Percentiles rank a stretch among this genome's conserved stretches.
Evolutionary conservation across 805 yeast species (phyloP).

Genomic region (Sugiyamaella americana): DNA sequence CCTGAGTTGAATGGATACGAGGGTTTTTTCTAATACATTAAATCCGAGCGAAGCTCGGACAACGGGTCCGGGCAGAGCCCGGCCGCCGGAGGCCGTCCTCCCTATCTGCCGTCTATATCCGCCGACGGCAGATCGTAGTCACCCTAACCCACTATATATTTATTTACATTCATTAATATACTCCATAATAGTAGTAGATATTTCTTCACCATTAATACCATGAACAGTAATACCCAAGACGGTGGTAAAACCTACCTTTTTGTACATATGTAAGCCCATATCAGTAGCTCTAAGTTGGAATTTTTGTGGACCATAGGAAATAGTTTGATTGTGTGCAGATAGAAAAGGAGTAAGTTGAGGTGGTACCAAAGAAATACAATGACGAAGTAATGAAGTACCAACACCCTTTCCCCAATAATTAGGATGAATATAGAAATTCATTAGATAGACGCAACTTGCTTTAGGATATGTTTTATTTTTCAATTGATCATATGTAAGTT

Average conservation of each 20-base stretch:
- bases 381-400: neutral
- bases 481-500: neutral
- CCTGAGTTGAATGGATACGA: too few species aligned
- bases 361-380: constrained; percentile 1
- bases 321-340: neutral
- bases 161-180: too few species aligned
- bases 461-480: neutral
- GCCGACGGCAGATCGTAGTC: too few species aligned
- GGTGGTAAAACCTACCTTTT: constrained; percentile 5
- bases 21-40: too few species aligned
- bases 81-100: too few species aligned
- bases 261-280: constrained; percentile 5
- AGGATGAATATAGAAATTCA: constrained; percentile 3
- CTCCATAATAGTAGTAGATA: too few species aligned
- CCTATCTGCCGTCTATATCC: too few species aligned
- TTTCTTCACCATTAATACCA: too few species aligned
- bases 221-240: too few species aligned
- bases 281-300: neutral
- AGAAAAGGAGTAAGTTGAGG: constrained; percentile 2
- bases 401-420: constrained; percentile 3
- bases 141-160: too few species aligned
- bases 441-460: neutral
- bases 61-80: too few species aligned
- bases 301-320: constrained; percentile 6
- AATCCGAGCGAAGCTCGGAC: too few species aligned